Evolutionary conservation across 2,329 filamentous ascomycete genomes (phyloP).

Genomic region (Botrytis squamosa): DNA sequence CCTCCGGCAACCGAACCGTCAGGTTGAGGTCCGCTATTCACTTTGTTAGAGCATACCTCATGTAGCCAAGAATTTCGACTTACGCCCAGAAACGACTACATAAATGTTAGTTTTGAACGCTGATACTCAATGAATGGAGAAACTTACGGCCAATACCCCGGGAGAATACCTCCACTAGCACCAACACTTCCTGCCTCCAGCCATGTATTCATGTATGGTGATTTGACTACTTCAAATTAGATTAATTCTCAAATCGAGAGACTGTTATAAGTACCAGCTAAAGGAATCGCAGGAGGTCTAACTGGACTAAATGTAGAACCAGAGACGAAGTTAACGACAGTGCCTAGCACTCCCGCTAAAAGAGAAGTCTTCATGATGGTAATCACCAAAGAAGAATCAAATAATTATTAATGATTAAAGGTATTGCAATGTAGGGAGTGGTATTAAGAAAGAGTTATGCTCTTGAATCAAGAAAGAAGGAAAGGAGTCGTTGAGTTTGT

Average conservation of each 20-base stretch:
- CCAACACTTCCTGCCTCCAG: slow-evolving; percentile 60
- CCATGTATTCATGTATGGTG: slow-evolving; percentile 77
- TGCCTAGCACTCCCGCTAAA: slow-evolving; percentile 17
- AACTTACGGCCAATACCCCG: slow-evolving; percentile 47
- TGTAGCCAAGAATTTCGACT: slow-evolving; percentile 6
- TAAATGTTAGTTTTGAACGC: slow-evolving; percentile 21
- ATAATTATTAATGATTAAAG: neutral
- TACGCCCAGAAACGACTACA: slow-evolving; percentile 37
- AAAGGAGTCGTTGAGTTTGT: neutral
- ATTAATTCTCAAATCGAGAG: neutral
- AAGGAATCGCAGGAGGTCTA: slow-evolving; percentile 65
- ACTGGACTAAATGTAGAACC: slow-evolving; percentile 61
- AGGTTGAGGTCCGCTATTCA: slow-evolving; percentile 32
- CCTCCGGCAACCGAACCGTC: slow-evolving; percentile 26
- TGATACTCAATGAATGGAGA: neutral
- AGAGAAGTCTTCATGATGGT: slow-evolving; percentile 26
- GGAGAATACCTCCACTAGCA: slow-evolving; percentile 63
- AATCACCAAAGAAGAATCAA: neutral
- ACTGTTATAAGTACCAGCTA: slow-evolving; percentile 50
- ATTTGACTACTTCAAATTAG: slow-evolving; percentile 48
- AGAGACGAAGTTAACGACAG: slow-evolving; percentile 18
- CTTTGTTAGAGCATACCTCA: neutral
- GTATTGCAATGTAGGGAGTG: neutral
- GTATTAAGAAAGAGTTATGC: neutral
- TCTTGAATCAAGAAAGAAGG: neutral